Evolutionary conservation across 1,139 yeast species (phyloP).

Genomic region (Torulaspora globosa): DNA sequence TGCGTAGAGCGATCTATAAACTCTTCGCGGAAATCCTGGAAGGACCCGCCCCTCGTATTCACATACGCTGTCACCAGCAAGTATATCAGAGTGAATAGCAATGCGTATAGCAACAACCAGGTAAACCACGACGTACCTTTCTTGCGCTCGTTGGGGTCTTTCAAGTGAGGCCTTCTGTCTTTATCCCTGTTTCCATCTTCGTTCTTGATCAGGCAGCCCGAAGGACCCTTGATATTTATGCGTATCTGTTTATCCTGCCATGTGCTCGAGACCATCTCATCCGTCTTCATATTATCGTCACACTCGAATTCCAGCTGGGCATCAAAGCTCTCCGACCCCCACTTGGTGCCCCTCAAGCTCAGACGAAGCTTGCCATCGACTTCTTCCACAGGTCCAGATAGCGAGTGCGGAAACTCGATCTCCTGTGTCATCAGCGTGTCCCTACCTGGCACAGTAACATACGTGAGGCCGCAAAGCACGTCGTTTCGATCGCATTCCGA

Average conservation of each 20-base stretch:
- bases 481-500: conserved; percentile 38
- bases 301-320: conserved; percentile 56
- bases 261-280: conserved; percentile 28
- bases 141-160: conserved; percentile 18
- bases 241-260: conserved; percentile 30
- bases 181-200: conserved; percentile 20
- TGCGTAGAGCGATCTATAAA: conserved; percentile 66
- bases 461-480: conserved; percentile 65
- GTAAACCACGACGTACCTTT: conserved; percentile 55
- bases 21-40: conserved; percentile 54
- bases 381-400: conserved; percentile 19
- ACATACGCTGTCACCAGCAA: conserved; percentile 80
- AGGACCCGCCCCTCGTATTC: conserved; percentile 41
- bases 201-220: conserved; percentile 33
- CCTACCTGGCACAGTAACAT: conserved; percentile 45
- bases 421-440: conserved; percentile 29
- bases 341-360: conserved; percentile 51
- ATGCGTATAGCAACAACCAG: conserved; percentile 65
- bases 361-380: conserved; percentile 38
- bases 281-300: conserved; percentile 39
- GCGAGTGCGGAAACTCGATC: conserved; percentile 25
- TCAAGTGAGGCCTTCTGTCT: conserved; percentile 37
- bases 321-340: conserved; percentile 62
- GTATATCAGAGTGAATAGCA: conserved; percentile 65
- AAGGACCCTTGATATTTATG: conserved; percentile 31